phyloP scores from a whole-genome alignment of 352 stramenopile genomes.

The Phytopythium helicoides region DNA sequence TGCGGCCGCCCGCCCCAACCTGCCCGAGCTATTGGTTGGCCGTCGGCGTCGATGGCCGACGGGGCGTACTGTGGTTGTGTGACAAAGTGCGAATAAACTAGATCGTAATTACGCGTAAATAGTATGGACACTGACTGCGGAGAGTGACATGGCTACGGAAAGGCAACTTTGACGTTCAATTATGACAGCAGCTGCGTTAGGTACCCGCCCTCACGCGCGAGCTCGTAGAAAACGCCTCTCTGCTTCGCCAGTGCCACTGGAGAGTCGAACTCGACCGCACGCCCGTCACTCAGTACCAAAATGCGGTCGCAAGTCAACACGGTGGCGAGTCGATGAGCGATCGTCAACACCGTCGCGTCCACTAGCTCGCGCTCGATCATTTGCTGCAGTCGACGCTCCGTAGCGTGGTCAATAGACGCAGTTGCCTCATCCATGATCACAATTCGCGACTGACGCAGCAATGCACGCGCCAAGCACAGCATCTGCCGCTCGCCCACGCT shows the following conservation, averaged over 20 bases:
- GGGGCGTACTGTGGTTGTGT: no score
- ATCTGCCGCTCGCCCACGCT: no score
- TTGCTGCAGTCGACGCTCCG: slow-evolving; percentile 56
- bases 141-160: no score
- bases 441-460: slow-evolving; percentile 81
- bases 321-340: slow-evolving; percentile 90
- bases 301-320: slow-evolving; percentile 89
- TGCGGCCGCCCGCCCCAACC: no score
- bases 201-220: slow-evolving; percentile 18
- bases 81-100: no score
- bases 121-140: no score
- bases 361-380: slow-evolving; percentile 87
- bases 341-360: slow-evolving; percentile 90
- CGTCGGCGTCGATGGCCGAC: no score
- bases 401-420: slow-evolving; percentile 41
- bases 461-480: slow-evolving; percentile 89
- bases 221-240: slow-evolving; percentile 10
- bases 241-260: slow-evolving; percentile 28
- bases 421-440: slow-evolving; percentile 96
- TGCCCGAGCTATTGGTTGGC: no score
- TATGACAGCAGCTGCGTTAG: slow-evolving; percentile 12
- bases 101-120: no score
- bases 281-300: slow-evolving; percentile 84
- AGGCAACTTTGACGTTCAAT: no score
- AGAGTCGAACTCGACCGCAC: slow-evolving; percentile 82